Base-by-base conservation (phyloP, 129 eudicot genomes). In the Kitagawia praeruptora region DNA sequence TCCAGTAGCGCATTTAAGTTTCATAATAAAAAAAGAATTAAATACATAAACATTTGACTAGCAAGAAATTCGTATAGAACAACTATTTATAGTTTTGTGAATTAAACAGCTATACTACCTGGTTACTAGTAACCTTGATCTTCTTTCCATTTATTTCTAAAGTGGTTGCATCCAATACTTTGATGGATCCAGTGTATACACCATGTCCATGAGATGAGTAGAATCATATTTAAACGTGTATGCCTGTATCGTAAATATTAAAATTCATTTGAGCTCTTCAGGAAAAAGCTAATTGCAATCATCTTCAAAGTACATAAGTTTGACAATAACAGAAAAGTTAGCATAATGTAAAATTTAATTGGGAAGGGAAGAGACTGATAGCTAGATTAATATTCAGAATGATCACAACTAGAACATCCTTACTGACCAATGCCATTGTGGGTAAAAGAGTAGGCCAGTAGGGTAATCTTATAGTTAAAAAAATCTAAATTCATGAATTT, bases 151-250 rank as follows among this genome's bases (percentile, higher is more conserved):
- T 90, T 77, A 95, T 95, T 85, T 92, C 96, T 83, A 95, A 80
- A 48, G 96, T 92, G 37, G 99, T 86, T n/a, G 86, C 93, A 77
- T 95, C 99, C 81, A 92, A 77, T 71, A 95, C 96, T 4, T 74
- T 78, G 86, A 95, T 85, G 75, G 93, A 90, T 78, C 96, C 99
- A 31, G 83, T 83, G 87, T 82, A 95, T 28, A 84, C 87, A 37
- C 99, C 99, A 87, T 95, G n/a, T n/a, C n/a, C n/a, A n/a, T n/a
- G n/a, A n/a, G n/a, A n/a, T n/a, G 99, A 28, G 99, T 92, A 31
- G 99, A 95, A 85, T 95, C 97, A 85, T 95, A 95, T 84, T 92
- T 95, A 80, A 90, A 90, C 99, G 92, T 92, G 91, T 95, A 95
- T 77, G 99, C 97, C 99, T 95, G 90, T 75, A 53, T 44, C 27